Base-by-base conservation (phyloP, 2,329 filamentous ascomycete species). In the Talaromyces sp. region DNA sequence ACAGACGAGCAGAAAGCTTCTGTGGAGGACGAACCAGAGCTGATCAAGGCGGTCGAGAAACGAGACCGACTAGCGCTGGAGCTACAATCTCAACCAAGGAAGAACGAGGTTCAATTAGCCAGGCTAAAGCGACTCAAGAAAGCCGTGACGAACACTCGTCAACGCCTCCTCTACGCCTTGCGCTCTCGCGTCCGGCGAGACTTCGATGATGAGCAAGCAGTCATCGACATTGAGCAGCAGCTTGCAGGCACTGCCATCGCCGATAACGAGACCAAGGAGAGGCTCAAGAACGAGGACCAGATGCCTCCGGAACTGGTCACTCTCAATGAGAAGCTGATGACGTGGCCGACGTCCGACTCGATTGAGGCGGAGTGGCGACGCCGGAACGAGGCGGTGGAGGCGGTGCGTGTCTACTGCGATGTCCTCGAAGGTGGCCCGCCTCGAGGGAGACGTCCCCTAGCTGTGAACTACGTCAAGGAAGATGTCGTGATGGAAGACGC, bases 1-100 rank as follows among this genome's bases (percentile, higher is more conserved):
- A 73, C 68, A 6, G 66, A 62, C 3, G 59, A 67, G 39, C 66
- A 75, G 68, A 69, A 66, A 52, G 45, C 60, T 16, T 72, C 64
- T 7, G 66, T 73, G 16, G 70, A 74, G 27, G 31, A 68, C 43
- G 54, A 63, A 24, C 69, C 68, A 7, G 57, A 70, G 49, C 63
- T 71, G 19, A 24, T 54, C 13, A 54, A 65, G 8, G 59, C 68
- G 5, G 66, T 68, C 22, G 27, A 60, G 24, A 62, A 45, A 56
- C 60, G 65, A 24, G 65, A 67, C 58, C 10, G 47, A 3, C 13
- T 50, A 14, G 47, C 47, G 47, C 19, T 50, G 47, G 24, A 50
- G 47, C 5, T 50, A 8, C 47, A 50, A 50, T 50, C 47, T 27
- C 22, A 50, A 22, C 27, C 47, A 8, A 27, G 2, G 22, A 49